A percentile compares a stretch with the other conserved stretches of the same genome.
phyloP scores from a whole-genome alignment of 1,284 basidiomycete genomes.

The Garcileccinum viscosum region DNA sequence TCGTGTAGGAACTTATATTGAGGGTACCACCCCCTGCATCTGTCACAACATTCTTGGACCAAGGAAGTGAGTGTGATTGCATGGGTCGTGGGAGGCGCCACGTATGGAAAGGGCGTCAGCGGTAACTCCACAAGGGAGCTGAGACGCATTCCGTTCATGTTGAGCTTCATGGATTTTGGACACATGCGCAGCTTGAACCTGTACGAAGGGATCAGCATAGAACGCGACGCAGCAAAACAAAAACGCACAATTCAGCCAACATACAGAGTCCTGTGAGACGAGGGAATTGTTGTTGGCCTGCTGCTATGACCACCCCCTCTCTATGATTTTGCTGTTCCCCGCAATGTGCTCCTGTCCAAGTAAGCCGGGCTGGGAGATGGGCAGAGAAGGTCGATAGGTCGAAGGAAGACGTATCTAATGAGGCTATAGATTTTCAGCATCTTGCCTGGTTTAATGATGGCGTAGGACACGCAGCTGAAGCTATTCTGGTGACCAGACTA shows the following conservation, averaged over 20 bases:
- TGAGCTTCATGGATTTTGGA: slow-evolving; percentile 74
- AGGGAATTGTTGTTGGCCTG: slow-evolving; percentile 44
- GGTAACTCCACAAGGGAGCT: slow-evolving; percentile 69
- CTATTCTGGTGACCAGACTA: no score
- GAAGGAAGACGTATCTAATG: background rate
- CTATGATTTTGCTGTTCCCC: slow-evolving; percentile 80
- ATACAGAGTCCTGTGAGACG: background rate
- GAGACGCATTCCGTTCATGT: slow-evolving; percentile 81
- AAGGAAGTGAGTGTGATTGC: slow-evolving; percentile 7
- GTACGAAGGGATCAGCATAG: background rate
- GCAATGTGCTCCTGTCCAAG: slow-evolving; percentile 83
- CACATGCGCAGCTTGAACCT: slow-evolving; percentile 82
- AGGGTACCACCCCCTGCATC: slow-evolving; percentile 83
- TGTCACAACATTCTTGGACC: slow-evolving; percentile 66
- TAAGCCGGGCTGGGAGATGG: slow-evolving; percentile 51
- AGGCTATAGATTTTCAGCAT: background rate
- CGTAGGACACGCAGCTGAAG: slow-evolving; percentile 79
- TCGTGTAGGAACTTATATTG: slow-evolving; percentile 79
- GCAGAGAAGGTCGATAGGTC: background rate
- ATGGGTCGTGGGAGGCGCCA: slow-evolving; percentile 10
- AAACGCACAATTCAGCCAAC: slow-evolving; percentile 69
- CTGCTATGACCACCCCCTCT: slow-evolving; percentile 65
- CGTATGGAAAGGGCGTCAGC: slow-evolving; percentile 74
- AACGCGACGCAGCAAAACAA: background rate
- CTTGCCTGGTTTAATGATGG: slow-evolving; percentile 75